Evolutionary conservation across 352 stramenopile species (phyloP), one percentile per base, ranked within the genome.

Genomic region (Pythium brachiatum): DNA sequence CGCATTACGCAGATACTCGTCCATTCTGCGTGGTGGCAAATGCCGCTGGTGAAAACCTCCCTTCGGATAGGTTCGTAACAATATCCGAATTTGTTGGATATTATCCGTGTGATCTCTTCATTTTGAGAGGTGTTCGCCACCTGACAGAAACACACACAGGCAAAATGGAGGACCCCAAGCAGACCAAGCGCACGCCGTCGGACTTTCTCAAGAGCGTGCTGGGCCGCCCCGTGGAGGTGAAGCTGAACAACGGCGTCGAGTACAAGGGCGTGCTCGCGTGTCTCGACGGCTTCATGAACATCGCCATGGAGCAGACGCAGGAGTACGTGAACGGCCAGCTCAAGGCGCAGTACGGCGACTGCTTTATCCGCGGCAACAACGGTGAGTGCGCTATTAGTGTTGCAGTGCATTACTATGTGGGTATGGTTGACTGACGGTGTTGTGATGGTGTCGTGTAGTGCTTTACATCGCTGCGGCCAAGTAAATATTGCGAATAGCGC

Each of bases 241-340:
- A 99, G 74, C 87, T 99, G 23, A 99, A 99, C 88, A 98, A 97
- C 41, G 97, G 97, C 62, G 96, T 99, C 51, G 92, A 99, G 78
- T 99, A 99, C 80, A 94, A 95, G 68, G 97, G 97, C 67, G 91
- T 99, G 27, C 79, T 99, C 50, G 97, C 96, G 18, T 99, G 97
- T 73, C 86, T 99, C 39, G 98, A 99, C 84, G 97, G 98, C 34
- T 99, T 99, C 79, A 98, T 99, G 96, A 99, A 99, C 83, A 99
- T 99, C 81, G 98, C 97, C 34, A 99, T 99, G 96, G 98, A 99
- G 78, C 97, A 99, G 79, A 99, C 97, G 56, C 97, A 99, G 70
- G 98, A 99, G 79, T 99, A 98, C 78, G 87, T 98, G 36, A 98
- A 99, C 81, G 98, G 97, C 11, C 95, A 99, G 77, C 87, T 99